Evolutionary conservation across 2,329 filamentous ascomycete genomes (phyloP), one percentile per base, ranked within the genome.

Genomic region (Cladobotryum mycophilum): DNA sequence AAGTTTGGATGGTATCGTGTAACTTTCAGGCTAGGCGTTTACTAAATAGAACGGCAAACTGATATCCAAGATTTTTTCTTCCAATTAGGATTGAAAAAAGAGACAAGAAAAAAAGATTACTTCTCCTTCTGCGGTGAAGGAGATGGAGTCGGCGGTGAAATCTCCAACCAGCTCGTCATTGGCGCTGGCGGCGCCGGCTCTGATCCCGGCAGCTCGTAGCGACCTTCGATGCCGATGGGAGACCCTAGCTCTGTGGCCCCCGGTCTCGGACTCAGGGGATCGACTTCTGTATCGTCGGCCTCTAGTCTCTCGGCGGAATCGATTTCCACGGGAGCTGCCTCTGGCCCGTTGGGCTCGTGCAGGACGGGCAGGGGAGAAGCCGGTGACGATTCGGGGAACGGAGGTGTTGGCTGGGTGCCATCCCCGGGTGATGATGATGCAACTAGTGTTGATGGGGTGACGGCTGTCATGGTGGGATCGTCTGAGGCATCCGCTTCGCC

Each of bases 281-380:
- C 25, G 6, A 30, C 25, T 30, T 30, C 25, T 30, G 25, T 30
- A 8, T 30, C 25, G 6, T 30, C 41, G 37, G 37, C 30, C 20
- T 53, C 42, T 25, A 33, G 12, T 2, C 41, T 33, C 11, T 40
- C 36, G 3, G 56, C 57, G 42, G 73, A 72, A 53, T 74, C 77
- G 12, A 83, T 77, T 67, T 83, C 80, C 3, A 82, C 76, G 4
- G 79, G 72, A 17, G 67, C 67, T 1, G 70, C 63, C 15, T 41
- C 38, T 5, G n/a, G n/a, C 38, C 38, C 38, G 15, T 41, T 41
- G 11, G 38, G 38, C 12, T 41, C 38, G 38, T 41, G 38, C 38
- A 18, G 17, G 5, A 41, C 38, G 38, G 38, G 38, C 38, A 20
- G 38, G 9, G 17, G 15, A 3, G 15, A 15, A 4, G 22, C 22